Percentiles rank a stretch among this genome's conserved stretches.
Evolutionary conservation across 345 rosid genomes (phyloP).

Genomic region (Kernera saxatilis): DNA sequence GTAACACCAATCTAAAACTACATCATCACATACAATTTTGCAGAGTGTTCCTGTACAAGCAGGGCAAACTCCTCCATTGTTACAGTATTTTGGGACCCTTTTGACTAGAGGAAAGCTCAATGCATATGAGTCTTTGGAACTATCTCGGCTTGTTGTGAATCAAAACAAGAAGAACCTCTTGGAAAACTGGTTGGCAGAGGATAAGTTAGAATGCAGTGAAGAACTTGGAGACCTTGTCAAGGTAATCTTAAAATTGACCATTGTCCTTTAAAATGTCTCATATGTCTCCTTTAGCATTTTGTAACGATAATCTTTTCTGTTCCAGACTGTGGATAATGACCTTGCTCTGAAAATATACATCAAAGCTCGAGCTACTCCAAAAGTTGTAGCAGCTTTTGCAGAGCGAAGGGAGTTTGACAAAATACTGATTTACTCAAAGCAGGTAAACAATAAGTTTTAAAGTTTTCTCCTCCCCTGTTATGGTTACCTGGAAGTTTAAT

Average conservation of each 20-base stretch:
- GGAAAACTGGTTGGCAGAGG: conserved; percentile 99
- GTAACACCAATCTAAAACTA: conserved; percentile 9
- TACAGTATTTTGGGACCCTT: conserved; percentile 99
- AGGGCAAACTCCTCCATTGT: conserved; percentile 97
- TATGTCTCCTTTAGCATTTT: neutral
- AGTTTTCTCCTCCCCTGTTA: neutral
- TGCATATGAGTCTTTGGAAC: conserved; percentile 92
- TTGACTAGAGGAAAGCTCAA: conserved; percentile 96
- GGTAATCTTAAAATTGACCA: conserved; percentile 42
- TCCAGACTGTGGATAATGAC: conserved; percentile 99
- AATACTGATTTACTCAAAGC: conserved; percentile 93
- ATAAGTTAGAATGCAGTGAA: conserved; percentile 97
- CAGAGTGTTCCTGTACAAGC: conserved; percentile 99
- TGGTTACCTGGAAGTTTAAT: neutral
- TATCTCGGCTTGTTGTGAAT: conserved; percentile 97
- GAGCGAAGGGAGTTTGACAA: conserved; percentile 99
- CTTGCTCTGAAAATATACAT: conserved; percentile 96
- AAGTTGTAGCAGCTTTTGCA: conserved; percentile 99
- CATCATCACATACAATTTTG: conserved; percentile 13
- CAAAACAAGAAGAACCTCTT: conserved; percentile 98
- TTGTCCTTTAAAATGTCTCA: conserved; percentile 4
- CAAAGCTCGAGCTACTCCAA: conserved; percentile 99
- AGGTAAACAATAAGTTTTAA: conserved; percentile 40
- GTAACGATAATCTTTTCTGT: conserved; percentile 13
- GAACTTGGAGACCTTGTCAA: conserved; percentile 99